phyloP scores from a whole-genome alignment of 225 moss, liverwort and hornwort genomes.

The Sphagnum contortum region DNA sequence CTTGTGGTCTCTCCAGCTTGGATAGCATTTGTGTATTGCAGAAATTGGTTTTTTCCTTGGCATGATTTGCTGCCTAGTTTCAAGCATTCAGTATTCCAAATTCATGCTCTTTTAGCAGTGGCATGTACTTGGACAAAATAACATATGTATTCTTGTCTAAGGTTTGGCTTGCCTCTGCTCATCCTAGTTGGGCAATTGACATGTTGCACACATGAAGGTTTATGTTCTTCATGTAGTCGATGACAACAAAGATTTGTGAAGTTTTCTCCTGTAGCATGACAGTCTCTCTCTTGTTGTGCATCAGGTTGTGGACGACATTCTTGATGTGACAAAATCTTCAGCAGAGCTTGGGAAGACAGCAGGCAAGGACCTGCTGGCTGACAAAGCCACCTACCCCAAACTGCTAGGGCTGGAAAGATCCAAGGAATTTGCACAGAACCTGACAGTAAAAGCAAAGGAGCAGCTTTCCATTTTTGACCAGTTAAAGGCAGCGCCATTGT shows the following conservation, averaged over 20 bases:
- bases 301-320: conserved; percentile 79
- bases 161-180: neutral
- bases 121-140: no score
- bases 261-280: neutral
- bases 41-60: no score
- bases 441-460: conserved; percentile 51
- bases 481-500: conserved; percentile 51
- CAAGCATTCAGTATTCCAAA: no score
- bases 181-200: neutral
- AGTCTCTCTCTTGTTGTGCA: neutral
- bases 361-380: conserved; percentile 64
- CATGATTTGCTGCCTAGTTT: no score
- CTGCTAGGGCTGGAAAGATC: conserved; percentile 65
- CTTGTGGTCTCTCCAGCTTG: no score
- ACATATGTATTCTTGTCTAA: no score
- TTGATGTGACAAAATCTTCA: conserved; percentile 72
- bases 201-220: neutral
- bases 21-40: no score
- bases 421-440: conserved; percentile 52
- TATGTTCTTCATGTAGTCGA: neutral
- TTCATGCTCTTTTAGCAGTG: no score
- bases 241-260: neutral
- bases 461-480: conserved; percentile 58
- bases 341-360: conserved; percentile 74
- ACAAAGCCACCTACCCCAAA: conserved; percentile 77